Conservation (phyloP, 805 yeast species). For the Schizosaccharomyces cryophilus region DNA sequence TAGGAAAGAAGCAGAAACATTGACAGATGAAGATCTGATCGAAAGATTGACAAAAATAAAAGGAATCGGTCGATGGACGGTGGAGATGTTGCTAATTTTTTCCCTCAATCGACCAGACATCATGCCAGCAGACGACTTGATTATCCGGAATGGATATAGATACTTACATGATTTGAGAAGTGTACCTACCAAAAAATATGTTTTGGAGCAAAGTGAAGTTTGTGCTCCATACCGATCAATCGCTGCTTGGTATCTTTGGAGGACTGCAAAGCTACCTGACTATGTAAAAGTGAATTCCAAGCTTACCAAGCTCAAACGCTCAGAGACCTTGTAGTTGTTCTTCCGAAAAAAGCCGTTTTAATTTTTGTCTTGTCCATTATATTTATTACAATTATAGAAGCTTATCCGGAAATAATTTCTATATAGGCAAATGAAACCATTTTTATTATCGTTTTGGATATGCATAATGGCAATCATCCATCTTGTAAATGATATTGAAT, state of each 20-base stretch:
- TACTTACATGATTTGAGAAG: background rate
- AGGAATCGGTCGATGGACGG: slow-evolving; percentile 1
- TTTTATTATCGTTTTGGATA: no score
- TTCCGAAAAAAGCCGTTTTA: background rate
- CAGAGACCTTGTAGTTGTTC: background rate
- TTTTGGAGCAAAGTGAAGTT: background rate
- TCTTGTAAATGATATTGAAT: no score
- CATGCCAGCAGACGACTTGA: background rate
- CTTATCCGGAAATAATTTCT: no score
- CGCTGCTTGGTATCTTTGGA: background rate
- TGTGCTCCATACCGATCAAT: background rate
- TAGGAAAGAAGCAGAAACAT: background rate
- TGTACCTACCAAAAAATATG: background rate
- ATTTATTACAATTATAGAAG: no score
- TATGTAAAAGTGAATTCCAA: background rate
- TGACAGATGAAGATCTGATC: background rate
- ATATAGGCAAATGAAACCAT: no score
- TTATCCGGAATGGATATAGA: background rate
- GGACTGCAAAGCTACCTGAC: background rate
- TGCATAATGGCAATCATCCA: no score
- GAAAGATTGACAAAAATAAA: background rate
- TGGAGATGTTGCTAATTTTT: background rate
- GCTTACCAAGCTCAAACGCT: background rate
- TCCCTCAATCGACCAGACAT: background rate
- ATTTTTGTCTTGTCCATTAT: no score